Evolutionary conservation across 2,329 filamentous ascomycete species (phyloP), one percentile per base, ranked within the genome.

Genomic region (Pseudocercospora vitis): DNA sequence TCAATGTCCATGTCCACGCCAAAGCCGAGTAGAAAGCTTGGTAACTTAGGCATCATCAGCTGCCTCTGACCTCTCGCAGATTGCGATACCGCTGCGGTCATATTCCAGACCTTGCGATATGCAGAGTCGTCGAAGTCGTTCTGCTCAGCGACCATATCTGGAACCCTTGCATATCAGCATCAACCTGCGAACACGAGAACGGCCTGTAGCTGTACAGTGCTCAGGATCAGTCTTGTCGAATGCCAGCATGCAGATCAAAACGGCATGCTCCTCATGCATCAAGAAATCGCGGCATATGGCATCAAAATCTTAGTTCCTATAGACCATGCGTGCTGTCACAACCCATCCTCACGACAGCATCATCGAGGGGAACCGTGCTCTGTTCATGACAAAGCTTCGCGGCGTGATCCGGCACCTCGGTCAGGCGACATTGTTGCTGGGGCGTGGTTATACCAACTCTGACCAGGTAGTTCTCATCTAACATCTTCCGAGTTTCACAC

Each of bases 141-240:
- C 37, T 42, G 37, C 37, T 26, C 37, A n/a, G 37, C 37, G 12
- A 42, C 37, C 37, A 42, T n/a, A 21, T 42, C 37, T 42, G 21
- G 6, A 24, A 26, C 4, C 11, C 6, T 8, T 37, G 11, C 7
- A 18, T 7, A 37, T 3, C 2, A 2, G 9, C 19, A 26, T 1
- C 4, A 7, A 26, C n/a, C n/a, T n/a, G n/a, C n/a, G n/a, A n/a
- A n/a, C n/a, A n/a, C n/a, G n/a, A n/a, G n/a, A n/a, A 21, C 37
- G 37, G 21, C 24, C 37, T 4, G 14, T 42, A 21, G 37, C 37
- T 9, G 37, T 21, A 42, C 37, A 42, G 21, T 42, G 37, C 37
- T 42, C 37, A 12, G 37, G 37, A 26, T 42, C 14, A 3, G 37
- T 42, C 37, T 42, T 42, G 21, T 42, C 37, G 8, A 42, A 42